Evolutionary conservation across 129 eudicot species (phyloP).

Genomic region (Mikania micrantha): DNA sequence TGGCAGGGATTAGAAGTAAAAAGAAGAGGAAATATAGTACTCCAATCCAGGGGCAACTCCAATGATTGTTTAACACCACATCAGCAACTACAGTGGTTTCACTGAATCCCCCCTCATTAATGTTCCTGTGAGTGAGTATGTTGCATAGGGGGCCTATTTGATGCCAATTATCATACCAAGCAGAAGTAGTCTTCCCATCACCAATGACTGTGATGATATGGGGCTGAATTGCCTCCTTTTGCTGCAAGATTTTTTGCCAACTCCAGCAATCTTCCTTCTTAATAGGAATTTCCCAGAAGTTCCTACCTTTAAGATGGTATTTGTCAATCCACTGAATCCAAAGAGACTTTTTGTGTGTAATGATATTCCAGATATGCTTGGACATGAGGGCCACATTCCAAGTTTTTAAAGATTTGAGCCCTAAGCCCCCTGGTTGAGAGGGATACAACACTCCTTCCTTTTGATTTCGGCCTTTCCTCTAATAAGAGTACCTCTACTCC

Average conservation of each 20-base stretch:
- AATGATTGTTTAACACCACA: rapidly evolving
- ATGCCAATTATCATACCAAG: background rate
- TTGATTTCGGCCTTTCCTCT: background rate
- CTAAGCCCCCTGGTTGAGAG: background rate
- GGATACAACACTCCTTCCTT: background rate
- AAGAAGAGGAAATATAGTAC: background rate
- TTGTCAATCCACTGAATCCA: background rate
- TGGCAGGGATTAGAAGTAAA: background rate
- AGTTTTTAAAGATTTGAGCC: background rate
- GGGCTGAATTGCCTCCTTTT: background rate
- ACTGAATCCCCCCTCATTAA: background rate
- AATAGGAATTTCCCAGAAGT: background rate
- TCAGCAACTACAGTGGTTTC: rapidly evolving
- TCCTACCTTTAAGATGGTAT: background rate
- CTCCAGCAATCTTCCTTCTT: background rate
- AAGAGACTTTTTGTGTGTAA: background rate
- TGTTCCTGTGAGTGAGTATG: background rate
- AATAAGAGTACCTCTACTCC: background rate
- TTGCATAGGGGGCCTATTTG: background rate
- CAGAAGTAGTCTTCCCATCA: background rate
- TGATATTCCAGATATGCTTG: background rate
- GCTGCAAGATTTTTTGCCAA: background rate
- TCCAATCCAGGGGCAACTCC: background rate
- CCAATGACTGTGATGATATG: background rate
- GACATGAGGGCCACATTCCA: background rate